Percentiles rank a stretch among this genome's conserved stretches.
phyloP scores from a whole-genome alignment of 2,329 filamentous ascomycete genomes.

The Xylariales sp. region DNA sequence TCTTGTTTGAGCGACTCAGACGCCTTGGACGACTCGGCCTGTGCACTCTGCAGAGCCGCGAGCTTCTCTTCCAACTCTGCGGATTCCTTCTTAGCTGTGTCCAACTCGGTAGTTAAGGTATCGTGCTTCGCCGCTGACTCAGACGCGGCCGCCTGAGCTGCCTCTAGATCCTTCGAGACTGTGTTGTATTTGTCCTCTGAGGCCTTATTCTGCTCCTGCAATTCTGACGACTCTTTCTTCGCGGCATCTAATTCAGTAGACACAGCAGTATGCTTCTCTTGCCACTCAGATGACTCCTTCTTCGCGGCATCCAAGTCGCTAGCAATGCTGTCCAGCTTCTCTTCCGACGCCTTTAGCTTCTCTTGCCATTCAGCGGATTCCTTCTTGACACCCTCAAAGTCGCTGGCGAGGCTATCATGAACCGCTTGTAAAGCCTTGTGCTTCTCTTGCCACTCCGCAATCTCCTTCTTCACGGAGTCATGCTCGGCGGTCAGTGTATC shows the following conservation, averaged over 20 bases:
- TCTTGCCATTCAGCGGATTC: constrained; percentile 45
- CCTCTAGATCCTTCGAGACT: constrained; percentile 45
- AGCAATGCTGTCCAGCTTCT: constrained; percentile 42
- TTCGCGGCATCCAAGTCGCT: constrained; percentile 51
- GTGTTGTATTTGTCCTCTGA: constrained; percentile 39
- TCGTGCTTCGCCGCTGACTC: constrained; percentile 43
- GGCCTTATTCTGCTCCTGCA: constrained; percentile 41
- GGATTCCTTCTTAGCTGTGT: constrained; percentile 42
- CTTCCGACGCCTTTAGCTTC: constrained; percentile 41
- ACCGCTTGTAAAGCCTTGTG: constrained; percentile 39
- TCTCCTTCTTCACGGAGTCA: constrained; percentile 41
- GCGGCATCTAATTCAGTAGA: constrained; percentile 46
- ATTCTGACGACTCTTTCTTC: constrained; percentile 47
- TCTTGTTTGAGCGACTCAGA: constrained; percentile 49
- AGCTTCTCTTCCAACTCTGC: constrained; percentile 43
- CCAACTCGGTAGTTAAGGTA: constrained; percentile 39
- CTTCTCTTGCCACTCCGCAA: constrained; percentile 42
- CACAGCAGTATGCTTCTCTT: constrained; percentile 39
- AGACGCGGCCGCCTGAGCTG: constrained; percentile 47
- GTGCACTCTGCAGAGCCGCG: constrained; percentile 36
- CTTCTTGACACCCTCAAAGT: constrained; percentile 41
- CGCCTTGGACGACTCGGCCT: constrained; percentile 43
- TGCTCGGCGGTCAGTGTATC: constrained; percentile 17
- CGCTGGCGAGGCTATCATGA: constrained; percentile 41
- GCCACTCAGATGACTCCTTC: constrained; percentile 37